These are phyloP conservation scores for Dipteronia dyeriana DNA, from an alignment of 345 rosid genomes.

Conservation along the genomic window DNA sequence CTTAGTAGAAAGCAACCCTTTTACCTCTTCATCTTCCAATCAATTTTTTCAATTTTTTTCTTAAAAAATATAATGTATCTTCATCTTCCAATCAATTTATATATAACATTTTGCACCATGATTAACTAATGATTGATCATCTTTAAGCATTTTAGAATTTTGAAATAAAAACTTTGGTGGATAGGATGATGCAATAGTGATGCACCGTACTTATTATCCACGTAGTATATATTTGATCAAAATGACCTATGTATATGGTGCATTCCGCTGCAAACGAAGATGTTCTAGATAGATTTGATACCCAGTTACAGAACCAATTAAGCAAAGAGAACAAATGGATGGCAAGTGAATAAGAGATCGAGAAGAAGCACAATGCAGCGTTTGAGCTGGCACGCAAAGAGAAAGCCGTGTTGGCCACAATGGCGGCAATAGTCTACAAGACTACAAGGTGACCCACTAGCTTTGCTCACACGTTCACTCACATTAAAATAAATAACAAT, in stretches of 20 bases:
- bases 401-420: not conserved
- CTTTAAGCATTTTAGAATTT: too few relatives aligned
- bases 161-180: too few relatives aligned
- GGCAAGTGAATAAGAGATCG: not conserved
- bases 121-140: too few relatives aligned
- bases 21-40: too few relatives aligned
- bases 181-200: too few relatives aligned
- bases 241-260: too few relatives aligned
- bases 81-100: too few relatives aligned
- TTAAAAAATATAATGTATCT: not conserved
- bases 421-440: not conserved
- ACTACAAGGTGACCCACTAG: not conserved
- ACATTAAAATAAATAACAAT: not conserved
- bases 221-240: not conserved
- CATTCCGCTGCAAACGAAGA: too few relatives aligned
- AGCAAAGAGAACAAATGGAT: not conserved
- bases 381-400: conserved; percentile 4
- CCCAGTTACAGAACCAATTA: not conserved
- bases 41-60: not conserved
- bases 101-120: not conserved
- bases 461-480: conserved; percentile 19
- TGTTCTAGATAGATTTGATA: too few relatives aligned
- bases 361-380: conserved; percentile 1
- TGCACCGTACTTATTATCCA: too few relatives aligned
- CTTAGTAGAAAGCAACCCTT: too few relatives aligned